These are phyloP conservation scores for Ceratocystis lukuohia DNA, from an alignment of 2,329 filamentous ascomycete species.

Conservation along the genomic window DNA sequence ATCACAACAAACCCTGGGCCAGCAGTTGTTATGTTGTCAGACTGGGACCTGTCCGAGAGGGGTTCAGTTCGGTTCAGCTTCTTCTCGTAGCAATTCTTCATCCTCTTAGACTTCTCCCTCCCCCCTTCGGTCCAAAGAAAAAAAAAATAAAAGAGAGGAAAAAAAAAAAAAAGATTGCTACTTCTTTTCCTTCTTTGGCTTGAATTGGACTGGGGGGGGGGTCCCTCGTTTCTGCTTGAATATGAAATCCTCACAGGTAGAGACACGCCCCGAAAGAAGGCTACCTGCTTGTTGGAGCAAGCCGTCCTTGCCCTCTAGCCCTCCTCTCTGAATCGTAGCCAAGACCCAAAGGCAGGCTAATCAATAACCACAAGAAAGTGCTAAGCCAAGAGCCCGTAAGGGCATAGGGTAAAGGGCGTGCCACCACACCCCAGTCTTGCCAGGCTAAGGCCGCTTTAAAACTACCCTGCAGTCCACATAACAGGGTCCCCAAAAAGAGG, in stretches of 20 bases:
- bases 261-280: no score
- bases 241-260: no score
- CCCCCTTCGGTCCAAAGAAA: not conserved
- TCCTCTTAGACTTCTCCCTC: not conserved
- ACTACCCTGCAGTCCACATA: not conserved
- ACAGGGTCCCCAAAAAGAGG: not conserved
- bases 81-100: not conserved
- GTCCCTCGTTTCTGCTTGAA: not conserved
- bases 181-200: not conserved
- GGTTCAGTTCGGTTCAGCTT: not conserved
- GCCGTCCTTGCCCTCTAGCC: no score
- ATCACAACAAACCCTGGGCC: not conserved
- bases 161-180: not conserved
- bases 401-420: no score
- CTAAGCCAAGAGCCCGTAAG: no score
- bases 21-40: no score
- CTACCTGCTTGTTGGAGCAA: no score
- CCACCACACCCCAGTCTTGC: no score
- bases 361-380: no score
- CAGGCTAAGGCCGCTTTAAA: not conserved
- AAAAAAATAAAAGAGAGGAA: not conserved
- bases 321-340: no score
- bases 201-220: not conserved
- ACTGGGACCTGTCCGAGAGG: no score
- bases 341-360: no score